Evolutionary conservation across 2,329 filamentous ascomycete species (phyloP), one percentile per base, ranked within the genome.

Genomic region (Ustulina deusta): DNA sequence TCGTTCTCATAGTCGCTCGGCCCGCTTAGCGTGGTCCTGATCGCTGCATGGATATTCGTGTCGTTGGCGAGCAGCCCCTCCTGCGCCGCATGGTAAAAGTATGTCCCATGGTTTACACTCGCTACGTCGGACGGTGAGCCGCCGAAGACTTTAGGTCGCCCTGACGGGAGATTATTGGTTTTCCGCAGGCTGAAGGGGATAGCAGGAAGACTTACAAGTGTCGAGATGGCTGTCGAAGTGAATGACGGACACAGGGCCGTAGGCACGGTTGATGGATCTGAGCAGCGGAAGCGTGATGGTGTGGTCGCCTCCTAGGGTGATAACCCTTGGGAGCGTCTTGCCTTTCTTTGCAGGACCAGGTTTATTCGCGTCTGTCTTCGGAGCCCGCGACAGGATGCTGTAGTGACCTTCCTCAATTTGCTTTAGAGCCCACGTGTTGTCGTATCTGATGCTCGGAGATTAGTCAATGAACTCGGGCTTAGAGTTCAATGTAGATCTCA

Each of bases 361-460:
- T 75, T 89, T 87, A 56, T 89, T 79, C 2, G 91, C 87, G 70
- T 92, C 84, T 1, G 92, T 95, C 54, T 85, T 86, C 0, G 93
- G 93, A 1, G 85, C 80, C 40, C 93, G 90, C 70, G 90, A 90
- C 9, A 96, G 83, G 68, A 97, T 87, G 69, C 85, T 86, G 79
- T 92, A 90, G 81, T 97, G 93, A 9, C 93, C 93, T 79, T 95
- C 89, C 78, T 97, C 93, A 60, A 97, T 96, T 78, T 97, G 93
- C 69, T 91, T 86, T 27, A 97, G 88, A 7, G 93, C 93, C 79
- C 88, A 96, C 1, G 87, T 85, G 77, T 96, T 96, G 79, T 97
- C 93, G 73, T 94, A 94, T 38, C 91, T 93, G 13, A 6, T 13
- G 7, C 32, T 22, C 3, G 10, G 38, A 15, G 2, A 2, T 66